These are phyloP conservation scores for Ilex aquifolium DNA, from an alignment of 257 asterid genomes.

Conservation along the genomic window DNA sequence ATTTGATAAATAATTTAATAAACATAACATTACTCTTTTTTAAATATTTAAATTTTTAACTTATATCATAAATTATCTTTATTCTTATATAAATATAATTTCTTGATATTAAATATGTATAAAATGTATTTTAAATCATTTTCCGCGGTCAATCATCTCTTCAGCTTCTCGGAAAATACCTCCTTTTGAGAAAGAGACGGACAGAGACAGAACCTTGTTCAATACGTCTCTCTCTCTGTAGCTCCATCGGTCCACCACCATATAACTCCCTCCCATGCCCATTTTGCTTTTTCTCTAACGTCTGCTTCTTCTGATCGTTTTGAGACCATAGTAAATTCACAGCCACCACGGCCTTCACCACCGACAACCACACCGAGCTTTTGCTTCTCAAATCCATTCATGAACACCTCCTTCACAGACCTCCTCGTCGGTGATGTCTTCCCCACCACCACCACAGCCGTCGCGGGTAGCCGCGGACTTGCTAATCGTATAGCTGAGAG, in stretches of 20 bases:
- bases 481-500: slow-evolving; percentile 66
- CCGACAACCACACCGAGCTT: not conserved
- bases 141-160: not conserved
- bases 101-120: no score
- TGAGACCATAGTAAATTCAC: slow-evolving; percentile 14
- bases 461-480: slow-evolving; percentile 22
- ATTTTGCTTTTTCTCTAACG: slow-evolving; percentile 14
- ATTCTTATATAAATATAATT: no score
- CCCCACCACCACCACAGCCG: slow-evolving; percentile 15
- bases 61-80: no score
- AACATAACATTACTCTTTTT: no score
- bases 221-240: slow-evolving; percentile 5
- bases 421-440: slow-evolving; percentile 47
- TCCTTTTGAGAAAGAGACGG: no score
- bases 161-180: slow-evolving; percentile 14
- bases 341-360: no score
- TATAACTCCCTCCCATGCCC: not conserved
- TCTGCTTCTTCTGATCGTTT: slow-evolving; percentile 31
- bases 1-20: no score
- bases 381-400: slow-evolving; percentile 18
- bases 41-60: no score
- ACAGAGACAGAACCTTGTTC: no score
- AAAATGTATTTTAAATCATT: no score
- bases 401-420: slow-evolving; percentile 50
- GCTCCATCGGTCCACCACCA: not conserved